phyloP scores from a whole-genome alignment of 2,329 filamentous ascomycete species.

The Penicillium sp. region DNA sequence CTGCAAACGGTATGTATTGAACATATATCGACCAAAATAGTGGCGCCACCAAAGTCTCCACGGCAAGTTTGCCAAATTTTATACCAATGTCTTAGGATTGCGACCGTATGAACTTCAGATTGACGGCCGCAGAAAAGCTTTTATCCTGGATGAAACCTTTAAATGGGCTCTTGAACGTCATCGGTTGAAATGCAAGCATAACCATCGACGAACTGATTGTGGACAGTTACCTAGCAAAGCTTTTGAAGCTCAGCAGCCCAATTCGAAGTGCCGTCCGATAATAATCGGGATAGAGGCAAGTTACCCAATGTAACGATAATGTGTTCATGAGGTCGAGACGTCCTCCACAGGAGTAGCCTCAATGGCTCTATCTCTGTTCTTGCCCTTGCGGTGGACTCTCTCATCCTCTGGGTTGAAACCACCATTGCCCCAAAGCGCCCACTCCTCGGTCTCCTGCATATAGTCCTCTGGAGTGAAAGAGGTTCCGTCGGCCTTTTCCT shows the following conservation, averaged over 20 bases:
- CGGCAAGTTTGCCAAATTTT: background rate
- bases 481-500: conserved; percentile 53
- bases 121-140: background rate
- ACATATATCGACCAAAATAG: too few relatives aligned
- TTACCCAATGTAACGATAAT: background rate
- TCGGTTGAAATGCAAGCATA: background rate
- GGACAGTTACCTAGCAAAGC: background rate
- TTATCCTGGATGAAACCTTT: background rate
- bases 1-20: too few relatives aligned
- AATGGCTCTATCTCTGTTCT: conserved; percentile 35
- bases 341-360: conserved; percentile 4
- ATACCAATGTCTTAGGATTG: background rate
- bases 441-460: conserved; percentile 84
- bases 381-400: conserved; percentile 83
- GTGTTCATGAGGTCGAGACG: background rate
- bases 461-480: conserved; percentile 89
- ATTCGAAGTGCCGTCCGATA: conserved; percentile 7
- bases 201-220: background rate
- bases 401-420: conserved; percentile 91
- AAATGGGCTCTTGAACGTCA: background rate
- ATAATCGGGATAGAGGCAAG: background rate
- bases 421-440: conserved; percentile 92
- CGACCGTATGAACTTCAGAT: background rate
- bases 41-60: too few relatives aligned
- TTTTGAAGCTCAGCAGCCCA: background rate